Base-by-base conservation (phyloP, 176 grass and related monocot species). In the Musa beccarii region DNA sequence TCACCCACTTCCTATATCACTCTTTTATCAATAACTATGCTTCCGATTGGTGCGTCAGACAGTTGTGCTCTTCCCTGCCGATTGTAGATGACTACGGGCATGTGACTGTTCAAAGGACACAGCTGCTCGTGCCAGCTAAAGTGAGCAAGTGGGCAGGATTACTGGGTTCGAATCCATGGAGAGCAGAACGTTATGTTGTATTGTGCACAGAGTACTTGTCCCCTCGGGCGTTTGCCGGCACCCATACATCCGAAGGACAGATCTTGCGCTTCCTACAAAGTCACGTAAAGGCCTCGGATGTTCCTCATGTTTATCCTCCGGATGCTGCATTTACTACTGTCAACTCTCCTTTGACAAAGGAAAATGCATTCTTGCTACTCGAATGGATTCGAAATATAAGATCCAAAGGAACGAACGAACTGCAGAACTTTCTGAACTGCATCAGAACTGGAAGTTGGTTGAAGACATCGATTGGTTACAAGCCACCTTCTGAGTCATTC, bases 101-200 rank as follows among this genome's bases (percentile, higher is more conserved):
- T 28, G 76, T 81, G 2, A 52, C 86, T 14, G 80, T 11, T 15
- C 0, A 15, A 49, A 85, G 69, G 25, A 66, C 62, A 10, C 23
- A 68, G 2, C 76, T 96, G 72, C 59, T 96, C 4, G 84, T 96
- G 82, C 92, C 92, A 23, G 88, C 88, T 9, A 84, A 76, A 51
- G 88, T 84, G 11, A 86, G 92, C 74, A 88, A 91, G 63, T 96
- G 92, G 92, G 74, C 76, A 15, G n/a, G 53, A 26, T 78, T 96
- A 79, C 68, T 96, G 76, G 83, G 79, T 49, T 65, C 69, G 13
- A 96, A 96, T 75, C 92, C 92, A 24, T 96, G 88, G 86, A 86
- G 73, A 74, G 52, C 14, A 1, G 73, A 79, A 1, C 74, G 67
- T 1, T 91, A 88, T 16, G 14, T 91, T 57, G 88, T 84, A 79